These are phyloP conservation scores for Saccharomyces kudriavzevii DNA, from an alignment of 805 yeast species.

Conservation along the genomic window DNA sequence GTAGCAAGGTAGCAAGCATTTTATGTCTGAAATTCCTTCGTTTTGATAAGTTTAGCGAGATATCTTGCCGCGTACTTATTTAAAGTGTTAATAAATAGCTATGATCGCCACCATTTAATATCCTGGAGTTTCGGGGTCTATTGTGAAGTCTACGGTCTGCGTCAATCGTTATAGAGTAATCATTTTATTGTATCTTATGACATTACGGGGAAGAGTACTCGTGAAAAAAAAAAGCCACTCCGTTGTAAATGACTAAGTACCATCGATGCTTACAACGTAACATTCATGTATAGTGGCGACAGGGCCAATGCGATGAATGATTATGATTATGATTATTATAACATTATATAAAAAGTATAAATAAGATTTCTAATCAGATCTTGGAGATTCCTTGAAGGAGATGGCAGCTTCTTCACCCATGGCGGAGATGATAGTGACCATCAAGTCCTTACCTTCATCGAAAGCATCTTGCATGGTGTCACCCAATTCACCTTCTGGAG, in stretches of 20 bases:
- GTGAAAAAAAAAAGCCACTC: neutral
- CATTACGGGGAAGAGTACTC: neutral
- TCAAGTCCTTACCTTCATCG: conserved; percentile 96
- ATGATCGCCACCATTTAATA: too few species aligned
- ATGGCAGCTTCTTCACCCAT: conserved; percentile 99
- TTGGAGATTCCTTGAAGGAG: conserved; percentile 98
- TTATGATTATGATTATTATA: neutral
- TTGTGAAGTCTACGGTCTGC: too few species aligned
- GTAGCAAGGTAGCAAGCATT: too few species aligned
- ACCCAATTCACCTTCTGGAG: conserved; percentile 98
- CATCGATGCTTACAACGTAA: too few species aligned
- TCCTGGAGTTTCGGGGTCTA: too few species aligned
- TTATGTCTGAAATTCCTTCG: too few species aligned
- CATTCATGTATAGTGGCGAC: too few species aligned
- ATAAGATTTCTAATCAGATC: conserved; percentile 30
- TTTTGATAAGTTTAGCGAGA: too few species aligned
- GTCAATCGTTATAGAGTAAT: neutral
- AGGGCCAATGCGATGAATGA: neutral
- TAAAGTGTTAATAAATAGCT: too few species aligned
- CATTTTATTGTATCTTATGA: neutral
- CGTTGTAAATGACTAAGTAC: neutral
- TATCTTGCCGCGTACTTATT: too few species aligned
- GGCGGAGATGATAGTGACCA: conserved; percentile 93
- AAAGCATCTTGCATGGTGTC: conserved; percentile 84
- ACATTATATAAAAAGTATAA: neutral